phyloP scores from a whole-genome alignment of 75 land plant genomes.

The Pinus albicaulis region DNA sequence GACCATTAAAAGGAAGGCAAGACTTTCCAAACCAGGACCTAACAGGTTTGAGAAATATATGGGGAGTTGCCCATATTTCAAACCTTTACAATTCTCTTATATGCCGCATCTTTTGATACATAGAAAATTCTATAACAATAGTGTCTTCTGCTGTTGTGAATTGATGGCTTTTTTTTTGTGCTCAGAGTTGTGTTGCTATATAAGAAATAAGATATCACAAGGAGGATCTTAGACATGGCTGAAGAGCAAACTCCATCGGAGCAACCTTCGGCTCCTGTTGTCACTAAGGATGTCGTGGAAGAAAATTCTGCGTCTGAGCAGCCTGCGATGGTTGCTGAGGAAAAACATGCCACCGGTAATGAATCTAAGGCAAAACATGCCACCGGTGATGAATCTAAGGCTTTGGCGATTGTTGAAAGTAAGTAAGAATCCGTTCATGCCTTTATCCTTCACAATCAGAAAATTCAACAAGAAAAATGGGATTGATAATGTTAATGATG shows the following conservation, averaged over 20 bases:
- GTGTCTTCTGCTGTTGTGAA: too few relatives aligned
- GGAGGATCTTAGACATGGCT: constrained; percentile 1
- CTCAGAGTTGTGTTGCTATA: neutral
- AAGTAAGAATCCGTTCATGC: neutral
- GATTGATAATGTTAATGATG: neutral
- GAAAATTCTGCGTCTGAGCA: neutral
- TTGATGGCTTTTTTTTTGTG: neutral
- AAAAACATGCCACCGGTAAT: neutral
- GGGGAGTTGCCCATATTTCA: too few relatives aligned
- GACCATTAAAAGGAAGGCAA: too few relatives aligned
- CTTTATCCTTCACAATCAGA: neutral
- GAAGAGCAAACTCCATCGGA: neutral
- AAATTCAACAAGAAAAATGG: neutral
- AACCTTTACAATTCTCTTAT: too few relatives aligned
- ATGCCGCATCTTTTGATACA: too few relatives aligned
- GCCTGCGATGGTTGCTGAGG: neutral
- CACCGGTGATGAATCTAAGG: neutral
- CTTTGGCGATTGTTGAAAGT: constrained; percentile 6
- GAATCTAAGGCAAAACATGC: constrained; percentile 4
- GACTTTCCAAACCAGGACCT: too few relatives aligned
- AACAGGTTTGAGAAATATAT: too few relatives aligned
- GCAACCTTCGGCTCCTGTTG: neutral
- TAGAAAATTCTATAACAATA: too few relatives aligned
- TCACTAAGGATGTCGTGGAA: constrained; percentile 1
- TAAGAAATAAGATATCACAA: neutral